phyloP scores from a whole-genome alignment of 2,329 filamentous ascomycete species.

The Monosporascus sp. region DNA sequence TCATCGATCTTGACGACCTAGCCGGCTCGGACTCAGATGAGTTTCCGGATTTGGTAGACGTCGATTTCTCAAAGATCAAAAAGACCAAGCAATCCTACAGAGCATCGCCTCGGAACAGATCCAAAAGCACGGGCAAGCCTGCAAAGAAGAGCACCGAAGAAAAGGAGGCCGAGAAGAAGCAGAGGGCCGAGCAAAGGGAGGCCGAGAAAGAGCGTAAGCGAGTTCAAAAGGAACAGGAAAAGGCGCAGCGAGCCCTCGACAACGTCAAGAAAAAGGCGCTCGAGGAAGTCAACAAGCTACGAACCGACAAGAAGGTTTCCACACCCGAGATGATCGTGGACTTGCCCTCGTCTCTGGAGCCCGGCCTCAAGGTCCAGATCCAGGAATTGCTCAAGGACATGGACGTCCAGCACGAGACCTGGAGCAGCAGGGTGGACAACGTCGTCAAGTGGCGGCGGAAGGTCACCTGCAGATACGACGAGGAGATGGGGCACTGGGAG shows the following conservation, averaged over 20 bases:
- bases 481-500: constrained; percentile 58
- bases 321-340: constrained; percentile 74
- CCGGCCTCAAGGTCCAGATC: constrained; percentile 40
- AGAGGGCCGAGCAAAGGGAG: constrained; percentile 45
- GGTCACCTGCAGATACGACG: constrained; percentile 57
- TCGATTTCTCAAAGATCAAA: constrained; percentile 31
- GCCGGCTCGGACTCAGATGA: constrained; percentile 34
- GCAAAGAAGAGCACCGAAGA: constrained; percentile 26
- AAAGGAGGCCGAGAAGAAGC: constrained; percentile 34
- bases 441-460: constrained; percentile 67
- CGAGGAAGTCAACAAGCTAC: constrained; percentile 67
- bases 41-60: constrained; percentile 41
- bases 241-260: constrained; percentile 56
- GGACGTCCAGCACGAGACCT: constrained; percentile 40
- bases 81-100: constrained; percentile 8
- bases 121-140: constrained; percentile 9
- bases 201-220: constrained; percentile 52
- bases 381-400: constrained; percentile 46
- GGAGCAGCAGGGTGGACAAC: constrained; percentile 41
- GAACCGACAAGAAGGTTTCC: constrained; percentile 68
- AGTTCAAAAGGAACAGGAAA: constrained; percentile 52
- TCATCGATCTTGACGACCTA: constrained; percentile 33
- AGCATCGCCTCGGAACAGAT: constrained; percentile 12
- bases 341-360: constrained; percentile 52
- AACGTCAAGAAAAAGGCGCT: constrained; percentile 62